Conservation (phyloP, 192 early-diverging fungal genomes). For the Haplosporangium gracile region DNA sequence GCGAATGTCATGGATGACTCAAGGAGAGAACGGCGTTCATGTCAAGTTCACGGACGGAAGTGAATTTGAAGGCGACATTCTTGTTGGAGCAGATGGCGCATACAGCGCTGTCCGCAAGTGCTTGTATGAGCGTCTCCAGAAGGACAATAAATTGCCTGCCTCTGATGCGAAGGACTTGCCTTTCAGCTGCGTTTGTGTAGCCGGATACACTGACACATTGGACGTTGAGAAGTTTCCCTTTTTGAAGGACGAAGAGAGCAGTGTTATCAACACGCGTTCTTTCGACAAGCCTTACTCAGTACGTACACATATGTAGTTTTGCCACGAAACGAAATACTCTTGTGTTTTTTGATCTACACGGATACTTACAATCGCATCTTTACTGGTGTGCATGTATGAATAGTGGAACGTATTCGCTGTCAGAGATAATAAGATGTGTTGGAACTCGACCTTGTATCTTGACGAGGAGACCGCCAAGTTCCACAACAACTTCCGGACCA, state of each 20-base stretch:
- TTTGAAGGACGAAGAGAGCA: background rate
- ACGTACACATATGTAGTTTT: background rate
- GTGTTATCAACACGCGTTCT: background rate
- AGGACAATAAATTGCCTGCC: background rate
- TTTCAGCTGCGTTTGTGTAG: constrained; percentile 14
- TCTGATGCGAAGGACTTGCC: constrained; percentile 10
- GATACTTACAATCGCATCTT: background rate
- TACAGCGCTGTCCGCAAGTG: constrained; percentile 25
- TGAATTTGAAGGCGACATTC: constrained; percentile 11
- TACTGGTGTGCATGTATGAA: background rate
- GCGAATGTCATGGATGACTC: constrained; percentile 5
- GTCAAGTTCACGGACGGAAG: constrained; percentile 7
- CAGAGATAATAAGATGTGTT: constrained; percentile 10
- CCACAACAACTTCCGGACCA: background rate
- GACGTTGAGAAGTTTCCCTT: background rate
- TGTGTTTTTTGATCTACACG: background rate
- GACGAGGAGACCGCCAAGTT: background rate
- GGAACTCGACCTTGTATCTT: constrained; percentile 4
- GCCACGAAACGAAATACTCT: no score
- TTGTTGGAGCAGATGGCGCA: constrained; percentile 31
- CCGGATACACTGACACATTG: constrained; percentile 16
- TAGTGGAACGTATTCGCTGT: constrained; percentile 9
- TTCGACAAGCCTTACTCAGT: constrained; percentile 17
- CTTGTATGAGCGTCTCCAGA: constrained; percentile 5
- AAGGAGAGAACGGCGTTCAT: constrained; percentile 21